Percentiles rank a stretch among this genome's conserved stretches.
phyloP scores from a whole-genome alignment of 306 rosid genomes.

The Cucumis hystrix region DNA sequence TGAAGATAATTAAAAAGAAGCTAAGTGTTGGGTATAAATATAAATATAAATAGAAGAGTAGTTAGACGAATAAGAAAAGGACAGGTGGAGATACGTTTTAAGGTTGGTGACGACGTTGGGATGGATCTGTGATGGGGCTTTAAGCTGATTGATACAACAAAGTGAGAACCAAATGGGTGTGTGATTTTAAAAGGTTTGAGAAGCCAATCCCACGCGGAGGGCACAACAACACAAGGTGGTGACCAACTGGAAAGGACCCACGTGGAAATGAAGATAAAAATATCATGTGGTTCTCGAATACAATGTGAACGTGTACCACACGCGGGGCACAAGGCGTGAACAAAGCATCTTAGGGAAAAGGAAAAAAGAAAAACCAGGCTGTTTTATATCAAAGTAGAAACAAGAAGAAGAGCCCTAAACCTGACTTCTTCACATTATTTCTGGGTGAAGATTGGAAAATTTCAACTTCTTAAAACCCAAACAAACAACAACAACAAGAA shows the following conservation, averaged over 20 bases:
- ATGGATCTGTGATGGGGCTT: conserved; percentile 8
- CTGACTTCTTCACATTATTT: background rate
- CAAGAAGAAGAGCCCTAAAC: conserved; percentile 38
- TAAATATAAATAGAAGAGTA: no score
- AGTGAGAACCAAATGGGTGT: background rate
- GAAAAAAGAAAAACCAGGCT: conserved; percentile 15
- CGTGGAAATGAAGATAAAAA: background rate
- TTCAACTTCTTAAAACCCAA: background rate
- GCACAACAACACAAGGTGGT: background rate
- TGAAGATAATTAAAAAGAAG: no score
- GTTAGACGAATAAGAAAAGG: conserved; percentile 6
- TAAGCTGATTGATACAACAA: conserved; percentile 15
- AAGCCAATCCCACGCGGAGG: background rate
- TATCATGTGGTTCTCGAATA: background rate
- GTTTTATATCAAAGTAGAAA: conserved; percentile 40
- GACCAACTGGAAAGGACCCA: background rate
- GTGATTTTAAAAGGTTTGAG: no score
- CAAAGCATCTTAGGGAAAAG: background rate
- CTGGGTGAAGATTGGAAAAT: conserved; percentile 24
- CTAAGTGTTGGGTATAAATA: background rate
- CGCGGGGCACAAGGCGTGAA: background rate
- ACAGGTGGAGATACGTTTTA: conserved; percentile 35
- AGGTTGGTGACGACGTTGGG: conserved; percentile 43
- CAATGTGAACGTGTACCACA: background rate
- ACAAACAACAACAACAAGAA: no score